A percentile compares a stretch with the other conserved stretches of the same genome.
Evolutionary conservation across 108 stramenopile species (phyloP).

Genomic region (Nannochloropsis oceanica): DNA sequence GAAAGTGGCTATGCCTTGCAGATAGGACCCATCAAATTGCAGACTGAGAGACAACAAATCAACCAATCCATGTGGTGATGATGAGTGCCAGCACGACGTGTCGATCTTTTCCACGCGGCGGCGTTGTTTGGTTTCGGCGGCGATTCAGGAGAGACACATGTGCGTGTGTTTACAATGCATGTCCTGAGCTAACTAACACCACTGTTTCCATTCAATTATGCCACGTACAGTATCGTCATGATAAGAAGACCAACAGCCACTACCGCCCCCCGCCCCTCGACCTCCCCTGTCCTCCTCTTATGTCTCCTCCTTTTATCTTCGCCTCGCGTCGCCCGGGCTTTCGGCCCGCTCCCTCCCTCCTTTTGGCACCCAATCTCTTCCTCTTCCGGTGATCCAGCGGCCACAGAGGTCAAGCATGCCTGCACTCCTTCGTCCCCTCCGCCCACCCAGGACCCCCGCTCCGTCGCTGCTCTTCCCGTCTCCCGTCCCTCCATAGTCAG

Average conservation of each 20-base stretch:
- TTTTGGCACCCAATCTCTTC: background rate
- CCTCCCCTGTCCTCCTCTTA: no score
- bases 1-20: no score
- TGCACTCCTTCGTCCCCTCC: background rate
- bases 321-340: background rate
- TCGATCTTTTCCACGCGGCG: no score
- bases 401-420: background rate
- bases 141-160: background rate
- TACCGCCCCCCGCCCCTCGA: no score
- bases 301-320: background rate
- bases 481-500: background rate
- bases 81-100: no score
- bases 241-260: no score
- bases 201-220: no score
- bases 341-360: background rate
- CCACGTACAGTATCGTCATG: no score
- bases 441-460: background rate
- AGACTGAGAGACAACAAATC: no score
- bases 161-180: background rate
- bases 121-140: background rate
- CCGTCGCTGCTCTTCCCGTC: background rate
- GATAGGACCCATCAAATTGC: no score
- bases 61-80: no score
- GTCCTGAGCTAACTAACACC: background rate
- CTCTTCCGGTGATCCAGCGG: background rate